Evolutionary conservation across 2,329 filamentous ascomycete species (phyloP).

Genomic region (Fusarium fujikuroi): DNA sequence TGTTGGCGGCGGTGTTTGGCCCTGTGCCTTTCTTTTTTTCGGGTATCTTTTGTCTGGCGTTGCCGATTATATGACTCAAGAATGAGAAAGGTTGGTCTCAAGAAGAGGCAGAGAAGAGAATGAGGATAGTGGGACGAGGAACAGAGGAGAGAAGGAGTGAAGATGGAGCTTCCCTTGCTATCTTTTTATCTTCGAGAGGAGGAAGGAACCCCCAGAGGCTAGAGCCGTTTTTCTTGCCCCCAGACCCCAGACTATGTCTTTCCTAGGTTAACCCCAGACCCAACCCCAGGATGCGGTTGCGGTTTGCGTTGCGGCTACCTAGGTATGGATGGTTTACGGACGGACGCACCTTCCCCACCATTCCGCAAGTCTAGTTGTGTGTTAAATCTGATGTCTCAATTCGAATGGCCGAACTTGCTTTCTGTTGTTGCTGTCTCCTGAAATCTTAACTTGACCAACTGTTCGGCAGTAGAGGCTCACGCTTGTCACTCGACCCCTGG

Average conservation of each 20-base stretch:
- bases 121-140: conserved; percentile 10
- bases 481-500: neutral
- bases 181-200: conserved; percentile 37
- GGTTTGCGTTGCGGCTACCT: conserved; percentile 2
- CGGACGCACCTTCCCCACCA: conserved; percentile 16
- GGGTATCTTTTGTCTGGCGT: neutral
- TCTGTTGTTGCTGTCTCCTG: neutral
- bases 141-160: conserved; percentile 7
- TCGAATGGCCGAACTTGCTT: neutral
- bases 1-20: conserved; percentile 44
- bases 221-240: conserved; percentile 26
- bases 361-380: neutral
- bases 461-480: neutral
- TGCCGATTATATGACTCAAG: neutral
- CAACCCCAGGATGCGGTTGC: conserved; percentile 22
- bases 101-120: neutral
- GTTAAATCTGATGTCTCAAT: neutral
- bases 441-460: neutral
- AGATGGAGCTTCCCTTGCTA: conserved; percentile 11
- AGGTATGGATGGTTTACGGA: conserved; percentile 2
- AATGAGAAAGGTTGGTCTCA: neutral
- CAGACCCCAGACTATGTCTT: conserved; percentile 22
- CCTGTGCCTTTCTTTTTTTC: neutral
- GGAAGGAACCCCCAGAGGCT: conserved; percentile 12
- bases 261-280: conserved; percentile 22